Evolutionary conservation across 805 yeast species (phyloP).

Genomic region (Pichia pseudocactophila): DNA sequence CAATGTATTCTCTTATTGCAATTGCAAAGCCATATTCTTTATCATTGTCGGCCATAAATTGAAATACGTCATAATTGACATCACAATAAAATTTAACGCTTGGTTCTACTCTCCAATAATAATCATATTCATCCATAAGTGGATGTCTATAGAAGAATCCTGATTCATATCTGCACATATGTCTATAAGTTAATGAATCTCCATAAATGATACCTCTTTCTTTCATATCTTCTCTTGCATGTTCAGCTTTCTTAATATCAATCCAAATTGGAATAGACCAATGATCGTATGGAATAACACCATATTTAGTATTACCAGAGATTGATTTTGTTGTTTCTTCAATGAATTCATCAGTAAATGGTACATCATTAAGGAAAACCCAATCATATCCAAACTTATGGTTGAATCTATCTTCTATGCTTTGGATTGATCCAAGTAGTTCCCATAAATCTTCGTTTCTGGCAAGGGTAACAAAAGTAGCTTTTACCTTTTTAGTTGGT

Average conservation of each 20-base stretch:
- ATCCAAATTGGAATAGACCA: constrained; percentile 87
- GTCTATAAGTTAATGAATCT: constrained; percentile 59
- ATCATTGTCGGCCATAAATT: constrained; percentile 67
- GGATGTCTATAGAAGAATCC: constrained; percentile 81
- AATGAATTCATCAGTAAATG: constrained; percentile 73
- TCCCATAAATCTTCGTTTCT: constrained; percentile 59
- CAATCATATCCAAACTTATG: constrained; percentile 76
- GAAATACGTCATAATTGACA: constrained; percentile 67
- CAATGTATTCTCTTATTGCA: constrained; percentile 60
- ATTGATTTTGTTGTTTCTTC: constrained; percentile 53
- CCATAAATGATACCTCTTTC: constrained; percentile 49
- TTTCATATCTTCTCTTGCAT: constrained; percentile 42
- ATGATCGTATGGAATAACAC: constrained; percentile 66
- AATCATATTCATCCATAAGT: constrained; percentile 64
- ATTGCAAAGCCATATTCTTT: constrained; percentile 72
- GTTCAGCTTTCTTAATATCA: constrained; percentile 54
- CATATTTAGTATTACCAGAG: constrained; percentile 72
- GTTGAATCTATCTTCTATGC: constrained; percentile 86
- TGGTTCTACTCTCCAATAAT: constrained; percentile 94
- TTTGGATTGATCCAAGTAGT: constrained; percentile 54
- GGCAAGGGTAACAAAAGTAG: constrained; percentile 58
- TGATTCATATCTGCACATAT: constrained; percentile 86
- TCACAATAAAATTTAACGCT: constrained; percentile 73
- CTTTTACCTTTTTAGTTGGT: constrained; percentile 4
- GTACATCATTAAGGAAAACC: constrained; percentile 86